Evolutionary conservation across 2,329 filamentous ascomycete genomes (phyloP).

Genomic region (Xylaria multiplex): DNA sequence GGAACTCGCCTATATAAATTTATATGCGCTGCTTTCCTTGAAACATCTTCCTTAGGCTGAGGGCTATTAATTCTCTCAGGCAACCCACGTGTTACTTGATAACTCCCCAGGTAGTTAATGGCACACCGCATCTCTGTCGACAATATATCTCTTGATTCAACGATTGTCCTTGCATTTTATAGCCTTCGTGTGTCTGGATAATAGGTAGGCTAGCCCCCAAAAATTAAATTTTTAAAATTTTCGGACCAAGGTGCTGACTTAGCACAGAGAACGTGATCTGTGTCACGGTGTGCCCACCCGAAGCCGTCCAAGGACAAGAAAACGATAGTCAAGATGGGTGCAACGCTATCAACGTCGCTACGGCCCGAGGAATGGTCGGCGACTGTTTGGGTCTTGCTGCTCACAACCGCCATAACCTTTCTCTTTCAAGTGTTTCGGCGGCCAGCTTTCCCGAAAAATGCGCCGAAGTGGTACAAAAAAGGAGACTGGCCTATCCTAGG

Average conservation of each 20-base stretch:
- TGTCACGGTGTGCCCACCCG: not conserved
- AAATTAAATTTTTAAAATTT: too few species aligned
- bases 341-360: conserved; percentile 14
- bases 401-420: conserved; percentile 35
- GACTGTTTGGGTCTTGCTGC: conserved; percentile 40
- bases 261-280: conserved; percentile 1
- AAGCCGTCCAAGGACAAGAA: not conserved
- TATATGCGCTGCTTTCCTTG: conserved; percentile 4
- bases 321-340: conserved; percentile 22
- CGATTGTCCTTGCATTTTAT: not conserved
- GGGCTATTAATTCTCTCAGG: not conserved
- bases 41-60: not conserved
- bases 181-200: not conserved
- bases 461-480: conserved; percentile 43
- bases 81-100: not conserved
- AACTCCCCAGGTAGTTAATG: not conserved
- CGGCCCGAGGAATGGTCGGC: conserved; percentile 37
- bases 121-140: not conserved
- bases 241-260: not conserved
- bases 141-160: not conserved
- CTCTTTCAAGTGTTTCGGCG: conserved; percentile 41
- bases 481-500: conserved; percentile 54
- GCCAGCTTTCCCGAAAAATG: conserved; percentile 41
- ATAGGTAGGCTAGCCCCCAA: too few species aligned
- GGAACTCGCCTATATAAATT: conserved; percentile 10